Conservation (phyloP, 805 yeast species). For the Sugiyamaella qingdaonensis region DNA sequence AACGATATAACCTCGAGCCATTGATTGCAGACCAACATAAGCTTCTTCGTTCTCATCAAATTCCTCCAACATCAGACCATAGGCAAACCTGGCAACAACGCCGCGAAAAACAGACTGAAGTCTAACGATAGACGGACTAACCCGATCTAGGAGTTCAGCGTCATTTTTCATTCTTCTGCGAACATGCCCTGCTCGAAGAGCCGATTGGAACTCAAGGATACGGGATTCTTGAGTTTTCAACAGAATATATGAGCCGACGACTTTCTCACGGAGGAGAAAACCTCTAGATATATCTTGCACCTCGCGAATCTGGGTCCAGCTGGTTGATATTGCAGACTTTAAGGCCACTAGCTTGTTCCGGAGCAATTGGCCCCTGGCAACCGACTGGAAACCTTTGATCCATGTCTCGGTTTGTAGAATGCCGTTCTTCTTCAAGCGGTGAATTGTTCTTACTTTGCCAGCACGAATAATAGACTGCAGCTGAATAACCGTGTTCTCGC, state of each 20-base stretch:
- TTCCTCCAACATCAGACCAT: constrained; percentile 30
- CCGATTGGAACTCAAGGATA: constrained; percentile 50
- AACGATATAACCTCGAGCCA: constrained; percentile 31
- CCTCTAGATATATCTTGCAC: constrained; percentile 61
- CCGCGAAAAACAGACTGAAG: constrained; percentile 39
- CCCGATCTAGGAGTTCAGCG: constrained; percentile 21
- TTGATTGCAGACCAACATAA: constrained; percentile 33
- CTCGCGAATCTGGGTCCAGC: constrained; percentile 36
- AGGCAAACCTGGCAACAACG: constrained; percentile 32
- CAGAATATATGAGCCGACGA: constrained; percentile 25
- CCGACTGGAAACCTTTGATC: constrained; percentile 28
- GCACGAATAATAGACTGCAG: constrained; percentile 65
- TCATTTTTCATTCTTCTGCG: constrained; percentile 18
- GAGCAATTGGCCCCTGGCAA: constrained; percentile 37
- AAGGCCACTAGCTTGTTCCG: constrained; percentile 17
- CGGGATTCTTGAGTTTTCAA: constrained; percentile 5
- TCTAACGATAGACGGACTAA: constrained; percentile 24
- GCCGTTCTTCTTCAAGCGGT: constrained; percentile 7
- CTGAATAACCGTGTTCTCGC: constrained; percentile 33
- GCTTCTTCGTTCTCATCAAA: constrained; percentile 31
- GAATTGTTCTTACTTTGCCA: constrained; percentile 49
- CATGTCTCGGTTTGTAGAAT: constrained; percentile 18
- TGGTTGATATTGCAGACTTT: constrained; percentile 48
- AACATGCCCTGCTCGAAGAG: constrained; percentile 44
- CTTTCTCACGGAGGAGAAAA: constrained; percentile 35